Base-by-base conservation (phyloP, 1,284 basidiomycete species). In the Microbotryum intermedium region DNA sequence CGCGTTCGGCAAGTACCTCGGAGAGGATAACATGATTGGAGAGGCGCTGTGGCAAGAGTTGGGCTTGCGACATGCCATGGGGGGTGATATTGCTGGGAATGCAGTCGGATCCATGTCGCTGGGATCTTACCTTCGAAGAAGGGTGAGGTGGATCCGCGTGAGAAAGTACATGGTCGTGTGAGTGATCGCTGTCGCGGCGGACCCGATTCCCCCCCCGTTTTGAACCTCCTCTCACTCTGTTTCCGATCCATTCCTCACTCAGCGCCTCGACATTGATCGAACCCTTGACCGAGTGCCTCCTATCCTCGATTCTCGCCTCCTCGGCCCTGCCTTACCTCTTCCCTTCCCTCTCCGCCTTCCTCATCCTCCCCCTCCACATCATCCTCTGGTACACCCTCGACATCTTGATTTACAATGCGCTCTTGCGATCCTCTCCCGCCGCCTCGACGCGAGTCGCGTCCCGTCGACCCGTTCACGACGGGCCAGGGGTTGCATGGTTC, bases 11-110 rank as follows among this genome's bases (percentile, higher is more conserved):
- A 83, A 85, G 21, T 95, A 86, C 75, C 80, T 95, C 50, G 92
- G 92, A 0, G 92, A 97, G 75, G 92, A 97, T 76, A 95, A 95
- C 76, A 93, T 90, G 88, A 90, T 97, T 62, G 93, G 82, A 20
- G 79, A 83, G 53, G 83, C 87, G 2, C 76, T 97, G 20, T 95
- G 91, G 92, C 89, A 94, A 73, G 88, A 95, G 72, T 79, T 94
- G 0, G 85, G 83, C 34, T 77, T 90, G 45, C 81, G 87, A 56
- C 92, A 97, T 72, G 85, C 88, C 55, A 80, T 94, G 64, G 90
- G 89, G 0, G 85, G 83, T 71, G 92, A 97, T 72, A 83, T 93
- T 51, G 91, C 87, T 2, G 81, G 83, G 47, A 94, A 95, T 71
- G 83, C 85, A n/a, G 82, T 97, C 46, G 90, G 90, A 25, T 83